Conservation (phyloP, 2,329 filamentous ascomycete genomes). For the Fonsecaea nubica region DNA sequence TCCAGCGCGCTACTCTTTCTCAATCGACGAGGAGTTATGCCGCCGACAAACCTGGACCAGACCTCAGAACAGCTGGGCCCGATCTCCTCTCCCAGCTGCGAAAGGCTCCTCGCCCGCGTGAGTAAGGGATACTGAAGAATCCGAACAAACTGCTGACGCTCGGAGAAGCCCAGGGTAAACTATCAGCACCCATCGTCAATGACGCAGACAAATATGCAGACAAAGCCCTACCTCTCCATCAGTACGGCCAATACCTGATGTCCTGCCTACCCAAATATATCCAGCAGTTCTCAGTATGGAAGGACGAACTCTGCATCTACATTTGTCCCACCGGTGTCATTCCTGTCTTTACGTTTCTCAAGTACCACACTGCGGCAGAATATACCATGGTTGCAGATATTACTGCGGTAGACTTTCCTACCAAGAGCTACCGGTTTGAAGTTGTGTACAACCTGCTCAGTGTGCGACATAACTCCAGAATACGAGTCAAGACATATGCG, state of each 20-base stretch:
- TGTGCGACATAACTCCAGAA: conserved; percentile 93
- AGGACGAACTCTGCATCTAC: conserved; percentile 95
- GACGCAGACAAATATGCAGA: conserved; percentile 90
- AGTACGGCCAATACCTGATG: conserved; percentile 95
- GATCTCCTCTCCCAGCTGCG: conserved; percentile 72
- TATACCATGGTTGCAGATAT: conserved; percentile 93
- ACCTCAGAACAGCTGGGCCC: conserved; percentile 51
- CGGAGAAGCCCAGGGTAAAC: conserved; percentile 60
- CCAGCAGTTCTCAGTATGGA: conserved; percentile 99
- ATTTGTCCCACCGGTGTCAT: conserved; percentile 87
- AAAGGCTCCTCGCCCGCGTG: conserved; percentile 61
- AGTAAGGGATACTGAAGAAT: conserved; percentile 39
- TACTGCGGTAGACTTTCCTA: conserved; percentile 94
- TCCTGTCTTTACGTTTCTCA: conserved; percentile 92
- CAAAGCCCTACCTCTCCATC: conserved; percentile 86
- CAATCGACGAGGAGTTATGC: conserved; percentile 40
- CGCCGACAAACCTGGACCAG: conserved; percentile 20
- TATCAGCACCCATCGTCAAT: conserved; percentile 83
- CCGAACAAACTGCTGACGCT: conserved; percentile 26
- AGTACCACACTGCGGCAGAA: conserved; percentile 96
- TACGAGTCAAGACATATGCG: conserved; percentile 98
- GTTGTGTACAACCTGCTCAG: conserved; percentile 97
- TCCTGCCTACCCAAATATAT: conserved; percentile 96
- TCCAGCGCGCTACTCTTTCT: conserved; percentile 41
- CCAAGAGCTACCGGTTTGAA: conserved; percentile 93